A percentile compares a stretch with the other conserved stretches of the same genome.
Conservation (phyloP, 2,329 filamentous ascomycete genomes). For the Penicillium sp. region DNA sequence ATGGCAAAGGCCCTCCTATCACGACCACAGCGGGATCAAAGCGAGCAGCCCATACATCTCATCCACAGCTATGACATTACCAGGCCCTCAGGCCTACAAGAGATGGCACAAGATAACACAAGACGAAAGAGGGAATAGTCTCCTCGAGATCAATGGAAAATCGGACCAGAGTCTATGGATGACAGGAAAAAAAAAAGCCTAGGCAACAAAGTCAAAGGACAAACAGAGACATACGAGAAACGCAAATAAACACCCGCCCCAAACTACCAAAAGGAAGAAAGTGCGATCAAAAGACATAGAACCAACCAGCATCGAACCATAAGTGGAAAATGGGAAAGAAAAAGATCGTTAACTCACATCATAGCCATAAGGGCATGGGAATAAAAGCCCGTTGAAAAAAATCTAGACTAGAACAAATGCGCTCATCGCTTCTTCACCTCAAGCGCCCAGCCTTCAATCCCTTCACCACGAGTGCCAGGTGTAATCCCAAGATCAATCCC, state of each 20-base stretch:
- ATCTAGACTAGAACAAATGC: slow-evolving; percentile 16
- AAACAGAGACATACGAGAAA: slow-evolving; percentile 4
- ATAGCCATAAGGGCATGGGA: slow-evolving; percentile 14
- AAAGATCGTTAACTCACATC: slow-evolving; percentile 31
- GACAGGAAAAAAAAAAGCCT: neutral
- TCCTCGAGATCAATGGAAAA: neutral
- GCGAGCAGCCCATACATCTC: no score
- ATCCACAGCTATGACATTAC: neutral
- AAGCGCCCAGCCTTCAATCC: slow-evolving; percentile 89
- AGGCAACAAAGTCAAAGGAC: neutral
- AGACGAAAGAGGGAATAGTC: neutral
- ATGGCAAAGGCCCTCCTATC: no score
- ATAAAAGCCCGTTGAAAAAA: slow-evolving; percentile 8
- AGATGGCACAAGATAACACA: neutral
- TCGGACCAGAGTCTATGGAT: neutral
- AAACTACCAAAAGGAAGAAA: slow-evolving; percentile 8
- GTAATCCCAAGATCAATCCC: slow-evolving; percentile 71
- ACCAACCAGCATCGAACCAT: slow-evolving; percentile 28
- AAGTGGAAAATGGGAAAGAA: slow-evolving; percentile 18
- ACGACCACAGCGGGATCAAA: no score
- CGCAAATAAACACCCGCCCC: slow-evolving; percentile 3
- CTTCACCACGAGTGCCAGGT: slow-evolving; percentile 82
- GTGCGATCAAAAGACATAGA: slow-evolving; percentile 14
- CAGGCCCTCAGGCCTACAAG: no score
- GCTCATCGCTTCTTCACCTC: slow-evolving; percentile 73